Evolutionary conservation across 2,329 filamentous ascomycete genomes (phyloP).

Genomic region (Beauveria australis): DNA sequence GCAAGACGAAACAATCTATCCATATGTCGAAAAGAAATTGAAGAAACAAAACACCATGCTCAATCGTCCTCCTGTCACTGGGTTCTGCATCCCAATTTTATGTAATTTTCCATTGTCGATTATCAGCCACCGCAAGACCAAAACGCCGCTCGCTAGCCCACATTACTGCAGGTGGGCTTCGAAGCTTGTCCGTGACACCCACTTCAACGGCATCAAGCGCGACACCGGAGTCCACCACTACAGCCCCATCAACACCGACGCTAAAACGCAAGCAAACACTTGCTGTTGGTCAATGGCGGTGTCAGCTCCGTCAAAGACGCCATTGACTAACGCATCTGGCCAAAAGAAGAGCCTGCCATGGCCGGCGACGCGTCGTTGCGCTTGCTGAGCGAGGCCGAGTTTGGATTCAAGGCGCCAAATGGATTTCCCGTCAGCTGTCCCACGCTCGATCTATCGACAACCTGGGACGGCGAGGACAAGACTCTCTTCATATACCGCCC

Average conservation of each 20-base stretch:
- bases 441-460: constrained; percentile 72
- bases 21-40: no score
- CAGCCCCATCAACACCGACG: background rate
- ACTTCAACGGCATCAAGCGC: background rate
- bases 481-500: constrained; percentile 70
- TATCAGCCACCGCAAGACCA: no score
- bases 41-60: no score
- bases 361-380: constrained; percentile 27
- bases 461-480: constrained; percentile 57
- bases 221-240: background rate
- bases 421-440: constrained; percentile 68
- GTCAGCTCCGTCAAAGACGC: background rate
- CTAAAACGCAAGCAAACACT: background rate
- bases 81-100: no score
- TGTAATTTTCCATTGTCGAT: no score
- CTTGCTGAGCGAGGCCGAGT: constrained; percentile 48
- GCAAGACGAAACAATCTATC: no score
- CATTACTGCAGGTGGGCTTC: background rate
- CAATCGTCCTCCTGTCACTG: no score
- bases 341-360: constrained; percentile 17
- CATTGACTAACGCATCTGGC: background rate
- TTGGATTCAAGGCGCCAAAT: constrained; percentile 46
- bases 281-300: background rate
- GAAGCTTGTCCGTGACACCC: background rate
- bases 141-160: background rate